Base-by-base conservation (phyloP, 169 alveolate species). In the Pseudocohnilembus persalinus region DNA sequence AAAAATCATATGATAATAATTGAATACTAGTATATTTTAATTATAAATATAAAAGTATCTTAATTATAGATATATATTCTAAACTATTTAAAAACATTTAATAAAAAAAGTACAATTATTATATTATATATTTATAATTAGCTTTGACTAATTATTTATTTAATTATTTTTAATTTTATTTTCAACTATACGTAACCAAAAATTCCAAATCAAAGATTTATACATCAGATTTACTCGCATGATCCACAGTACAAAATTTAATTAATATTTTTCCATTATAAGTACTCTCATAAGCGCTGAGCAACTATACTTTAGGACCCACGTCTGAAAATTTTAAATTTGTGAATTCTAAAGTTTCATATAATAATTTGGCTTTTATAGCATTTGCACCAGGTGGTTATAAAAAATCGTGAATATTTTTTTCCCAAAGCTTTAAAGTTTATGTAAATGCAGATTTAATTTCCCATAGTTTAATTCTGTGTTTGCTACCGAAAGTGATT, bases 401-500 rank as follows among this genome's bases (percentile, higher is more conserved):
- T 20, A 79, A 29, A 63, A 79, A 79, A 49, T 79, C 84, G 29
- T 64, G 27, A 27, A 72, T 73, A 28, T 79, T 24, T 49, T 79
- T 79, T 63, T 79, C 84, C 84, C 84, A 79, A 6, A 79, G 33
- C 49, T 63, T 79, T 1, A 79, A 49, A 29, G 84, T 79, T 63
- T 79, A 63, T 1, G 77, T 27, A 29, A 35, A 79, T 0, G 63
- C 77, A 64, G 76, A 49, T 63, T 79, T 79, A 20, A 79, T 29
- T 33, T 79, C 84, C n/a, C n/a, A 49, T 15, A 79, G 34, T 30
- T 79, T 79, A 0, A 79, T 79, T 79, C 31, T 79, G 20, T 79
- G 84, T 16, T 79, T 29, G 27, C 63, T 33, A 24, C 84, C 84
- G 64, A 79, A 79, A 28, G 31, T 30, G 63, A 79, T 68, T 29